A percentile compares a stretch with the other conserved stretches of the same genome.
Conservation (phyloP, 2,329 filamentous ascomycete genomes). For the Bertia moriformis region DNA sequence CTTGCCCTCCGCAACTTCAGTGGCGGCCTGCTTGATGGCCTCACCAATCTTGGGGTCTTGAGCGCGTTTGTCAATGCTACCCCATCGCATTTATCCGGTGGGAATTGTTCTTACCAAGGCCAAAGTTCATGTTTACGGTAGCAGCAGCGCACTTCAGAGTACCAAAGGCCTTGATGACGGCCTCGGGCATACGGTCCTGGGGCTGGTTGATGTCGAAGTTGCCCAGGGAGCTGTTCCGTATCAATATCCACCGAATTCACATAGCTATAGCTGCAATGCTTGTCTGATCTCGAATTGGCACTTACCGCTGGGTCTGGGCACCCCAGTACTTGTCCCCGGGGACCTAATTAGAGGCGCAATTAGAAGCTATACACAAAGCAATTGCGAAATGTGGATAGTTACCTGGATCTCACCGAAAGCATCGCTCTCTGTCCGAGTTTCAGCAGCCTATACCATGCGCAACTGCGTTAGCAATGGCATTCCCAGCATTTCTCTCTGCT, state of each 20-base stretch:
- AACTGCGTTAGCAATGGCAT: too few species aligned
- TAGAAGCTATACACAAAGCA: constrained; percentile 5
- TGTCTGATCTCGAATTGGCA: too few species aligned
- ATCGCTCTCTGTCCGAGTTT: constrained; percentile 77
- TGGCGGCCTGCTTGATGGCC: constrained; percentile 87
- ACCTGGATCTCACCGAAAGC: constrained; percentile 86
- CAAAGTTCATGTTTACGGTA: constrained; percentile 86
- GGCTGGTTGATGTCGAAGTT: constrained; percentile 99
- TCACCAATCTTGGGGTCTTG: constrained; percentile 75
- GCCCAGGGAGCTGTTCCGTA: constrained; percentile 47
- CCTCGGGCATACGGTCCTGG: constrained; percentile 92
- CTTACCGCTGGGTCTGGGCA: constrained; percentile 72
- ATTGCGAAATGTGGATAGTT: constrained; percentile 7
- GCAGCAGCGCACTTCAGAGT: constrained; percentile 95
- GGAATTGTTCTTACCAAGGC: constrained; percentile 49
- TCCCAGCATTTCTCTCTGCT: not conserved
- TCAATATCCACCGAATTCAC: constrained; percentile 14
- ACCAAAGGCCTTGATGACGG: constrained; percentile 83
- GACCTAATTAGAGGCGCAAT: constrained; percentile 29
- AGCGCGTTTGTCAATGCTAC: constrained; percentile 7
- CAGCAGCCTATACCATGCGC: constrained; percentile 19
- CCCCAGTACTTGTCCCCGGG: constrained; percentile 93
- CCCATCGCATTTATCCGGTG: not conserved
- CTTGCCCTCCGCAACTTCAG: constrained; percentile 85
- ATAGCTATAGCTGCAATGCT: too few species aligned